Evolutionary conservation across 768 basidiomycete species (phyloP).

Genomic region (Collybia sordida): DNA sequence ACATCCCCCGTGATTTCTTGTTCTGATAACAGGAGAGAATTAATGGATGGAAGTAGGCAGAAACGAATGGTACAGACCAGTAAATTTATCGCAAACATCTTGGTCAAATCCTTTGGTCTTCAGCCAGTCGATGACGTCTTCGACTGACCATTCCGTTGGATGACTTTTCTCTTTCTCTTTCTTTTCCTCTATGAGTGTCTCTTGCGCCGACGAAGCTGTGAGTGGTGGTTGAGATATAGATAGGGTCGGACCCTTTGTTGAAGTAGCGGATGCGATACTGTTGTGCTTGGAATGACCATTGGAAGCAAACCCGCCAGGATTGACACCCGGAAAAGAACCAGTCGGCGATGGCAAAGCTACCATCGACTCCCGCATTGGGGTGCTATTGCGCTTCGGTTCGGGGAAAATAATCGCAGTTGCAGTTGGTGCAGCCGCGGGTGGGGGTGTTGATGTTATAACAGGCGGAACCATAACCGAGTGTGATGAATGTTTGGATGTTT

Average conservation of each 20-base stretch:
- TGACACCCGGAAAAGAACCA: slow-evolving; percentile 12
- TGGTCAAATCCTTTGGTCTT: slow-evolving; percentile 82
- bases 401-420: slow-evolving; percentile 14
- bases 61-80: slow-evolving; percentile 50
- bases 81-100: slow-evolving; percentile 81
- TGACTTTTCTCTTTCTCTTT: slow-evolving; percentile 36
- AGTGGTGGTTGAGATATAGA: slow-evolving; percentile 9
- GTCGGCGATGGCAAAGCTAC: slow-evolving; percentile 22
- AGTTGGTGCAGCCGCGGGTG: slow-evolving; percentile 28
- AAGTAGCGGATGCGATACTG: slow-evolving; percentile 27
- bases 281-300: slow-evolving; percentile 40
- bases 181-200: slow-evolving; percentile 14
- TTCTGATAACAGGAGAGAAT: slow-evolving; percentile 47
- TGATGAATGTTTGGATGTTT: slow-evolving; percentile 26
- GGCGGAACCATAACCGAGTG: slow-evolving; percentile 9
- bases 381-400: slow-evolving; percentile 16
- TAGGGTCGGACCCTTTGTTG: slow-evolving; percentile 7
- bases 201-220: slow-evolving; percentile 15
- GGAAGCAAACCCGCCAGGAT: slow-evolving; percentile 5
- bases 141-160: slow-evolving; percentile 80
- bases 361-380: slow-evolving; percentile 27
- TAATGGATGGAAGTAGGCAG: neutral
- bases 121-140: slow-evolving; percentile 90
- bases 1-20: slow-evolving; percentile 99
- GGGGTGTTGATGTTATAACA: slow-evolving; percentile 12